Evolutionary conservation across 345 rosid genomes (phyloP), one percentile per base, ranked within the genome.

Genomic region (Anastatica hierochuntica): DNA sequence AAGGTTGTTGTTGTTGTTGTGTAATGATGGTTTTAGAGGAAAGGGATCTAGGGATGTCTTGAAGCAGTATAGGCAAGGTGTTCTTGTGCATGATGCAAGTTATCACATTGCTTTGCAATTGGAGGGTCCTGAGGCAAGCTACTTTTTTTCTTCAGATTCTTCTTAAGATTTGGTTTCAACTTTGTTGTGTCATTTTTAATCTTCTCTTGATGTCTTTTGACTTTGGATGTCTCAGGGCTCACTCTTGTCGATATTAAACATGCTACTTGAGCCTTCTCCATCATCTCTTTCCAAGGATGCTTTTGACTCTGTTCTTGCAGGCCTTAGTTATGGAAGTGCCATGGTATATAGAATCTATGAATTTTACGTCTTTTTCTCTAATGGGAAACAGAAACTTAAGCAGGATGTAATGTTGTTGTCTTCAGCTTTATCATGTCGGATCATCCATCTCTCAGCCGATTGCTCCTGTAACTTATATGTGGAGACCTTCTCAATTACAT

Each of bases 41-140:
- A 87, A 76, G 54, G 95, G 96, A 19, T 82, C 88, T 16, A 82
- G 98, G 74, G 92, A 92, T 73, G 49, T 82, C 31, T 69, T 90
- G 75, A 84, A 69, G 73, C 74, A 88, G 78, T 79, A 66, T 62
- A 75, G 69, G 60, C 49, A 75, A 16, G 84, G 90, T 54, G 89
- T 68, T 38, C 75, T 84, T 61, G 62, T 87, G 36, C 98, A 84
- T 62, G 94, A 83, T 75, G 87, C 90, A 15, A 83, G 87, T 63
- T 83, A 85, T 66, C 36, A 69, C 73, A 41, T 66, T 61, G 70
- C 81, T 44, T 62, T 79, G 11, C 97, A 85, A 58, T 55, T 85
- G 74, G 85, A 79, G 59, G 95, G 87, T 68, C 74, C 83, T 49
- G 76, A 83, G 94, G 95, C 67, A 75, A 63, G 82, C 74, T 29